These are phyloP conservation scores for Podospora didyma DNA, from an alignment of 495 filamentous ascomycete species.

Conservation along the genomic window DNA sequence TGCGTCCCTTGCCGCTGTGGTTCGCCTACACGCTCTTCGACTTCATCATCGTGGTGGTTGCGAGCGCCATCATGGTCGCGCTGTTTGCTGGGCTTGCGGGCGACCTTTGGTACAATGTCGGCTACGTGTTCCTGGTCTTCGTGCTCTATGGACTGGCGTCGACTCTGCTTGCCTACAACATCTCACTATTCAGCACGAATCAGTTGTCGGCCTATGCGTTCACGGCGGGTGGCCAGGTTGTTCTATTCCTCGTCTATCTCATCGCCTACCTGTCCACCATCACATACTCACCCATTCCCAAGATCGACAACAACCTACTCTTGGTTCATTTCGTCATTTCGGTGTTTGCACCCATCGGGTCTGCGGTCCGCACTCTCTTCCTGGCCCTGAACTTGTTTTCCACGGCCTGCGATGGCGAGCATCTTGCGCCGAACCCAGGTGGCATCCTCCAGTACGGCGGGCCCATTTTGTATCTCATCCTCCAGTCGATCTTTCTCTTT, in stretches of 20 bases:
- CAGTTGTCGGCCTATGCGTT: conserved; percentile 47
- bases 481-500: conserved; percentile 65
- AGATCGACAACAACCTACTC: conserved; percentile 54
- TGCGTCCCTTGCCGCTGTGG: conserved; percentile 68
- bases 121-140: conserved; percentile 73
- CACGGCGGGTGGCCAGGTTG: conserved; percentile 66
- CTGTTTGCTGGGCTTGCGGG: conserved; percentile 51
- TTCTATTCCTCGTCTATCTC: conserved; percentile 75
- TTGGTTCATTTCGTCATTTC: conserved; percentile 66
- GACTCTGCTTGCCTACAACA: conserved; percentile 65
- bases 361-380: conserved; percentile 64
- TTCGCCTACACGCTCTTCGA: conserved; percentile 75
- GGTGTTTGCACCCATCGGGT: conserved; percentile 64
- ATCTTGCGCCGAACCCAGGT: conserved; percentile 63
- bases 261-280: conserved; percentile 65
- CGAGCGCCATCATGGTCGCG: conserved; percentile 57
- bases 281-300: conserved; percentile 59
- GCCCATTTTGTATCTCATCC: conserved; percentile 70
- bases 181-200: conserved; percentile 57
- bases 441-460: conserved; percentile 70
- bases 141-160: conserved; percentile 71
- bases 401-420: conserved; percentile 58
- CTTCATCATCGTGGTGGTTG: conserved; percentile 60
- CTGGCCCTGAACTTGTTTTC: conserved; percentile 75
- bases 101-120: conserved; percentile 66